These are phyloP conservation scores for Oryza australiensis DNA, from an alignment of 176 grass and related monocot species.

Conservation along the genomic window DNA sequence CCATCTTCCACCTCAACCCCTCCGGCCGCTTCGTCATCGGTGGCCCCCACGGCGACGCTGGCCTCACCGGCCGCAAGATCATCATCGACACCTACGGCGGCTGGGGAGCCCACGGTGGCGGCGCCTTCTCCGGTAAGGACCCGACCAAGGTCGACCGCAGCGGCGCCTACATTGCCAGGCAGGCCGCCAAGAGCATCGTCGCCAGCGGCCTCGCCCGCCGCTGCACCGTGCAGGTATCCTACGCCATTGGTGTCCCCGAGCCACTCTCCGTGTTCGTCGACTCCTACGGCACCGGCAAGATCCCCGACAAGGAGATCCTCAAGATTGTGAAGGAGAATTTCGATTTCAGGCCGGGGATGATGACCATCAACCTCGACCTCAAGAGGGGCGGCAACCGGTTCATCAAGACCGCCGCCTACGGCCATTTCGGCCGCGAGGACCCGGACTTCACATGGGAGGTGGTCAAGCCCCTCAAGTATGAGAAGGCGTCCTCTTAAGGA, in stretches of 20 bases:
- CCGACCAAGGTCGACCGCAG: constrained; percentile 79
- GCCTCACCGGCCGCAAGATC: constrained; percentile 66
- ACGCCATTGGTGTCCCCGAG: constrained; percentile 68
- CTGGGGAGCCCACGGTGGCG: constrained; percentile 63
- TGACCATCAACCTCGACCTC: constrained; percentile 67
- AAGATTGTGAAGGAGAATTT: constrained; percentile 71
- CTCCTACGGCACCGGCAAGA: constrained; percentile 50
- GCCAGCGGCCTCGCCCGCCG: constrained; percentile 52
- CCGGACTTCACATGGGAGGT: constrained; percentile 74
- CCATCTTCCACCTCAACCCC: constrained; percentile 72
- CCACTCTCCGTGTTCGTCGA: constrained; percentile 63
- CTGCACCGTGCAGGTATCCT: constrained; percentile 61
- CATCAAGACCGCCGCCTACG: constrained; percentile 69
- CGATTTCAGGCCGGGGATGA: constrained; percentile 71
- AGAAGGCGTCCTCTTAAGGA: constrained; percentile 44
- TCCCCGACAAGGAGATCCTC: constrained; percentile 72
- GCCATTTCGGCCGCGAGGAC: constrained; percentile 64
- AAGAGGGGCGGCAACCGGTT: constrained; percentile 65
- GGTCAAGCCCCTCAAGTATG: constrained; percentile 60
- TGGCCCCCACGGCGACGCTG: constrained; percentile 57
- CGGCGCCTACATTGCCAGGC: constrained; percentile 63
- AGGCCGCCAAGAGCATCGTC: constrained; percentile 70
- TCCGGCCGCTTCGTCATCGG: constrained; percentile 70
- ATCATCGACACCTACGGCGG: constrained; percentile 75
- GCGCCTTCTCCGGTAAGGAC: constrained; percentile 73